Evolutionary conservation across 768 basidiomycete species (phyloP), one percentile per base, ranked within the genome.

Genomic region (Hygrophorus russula): DNA sequence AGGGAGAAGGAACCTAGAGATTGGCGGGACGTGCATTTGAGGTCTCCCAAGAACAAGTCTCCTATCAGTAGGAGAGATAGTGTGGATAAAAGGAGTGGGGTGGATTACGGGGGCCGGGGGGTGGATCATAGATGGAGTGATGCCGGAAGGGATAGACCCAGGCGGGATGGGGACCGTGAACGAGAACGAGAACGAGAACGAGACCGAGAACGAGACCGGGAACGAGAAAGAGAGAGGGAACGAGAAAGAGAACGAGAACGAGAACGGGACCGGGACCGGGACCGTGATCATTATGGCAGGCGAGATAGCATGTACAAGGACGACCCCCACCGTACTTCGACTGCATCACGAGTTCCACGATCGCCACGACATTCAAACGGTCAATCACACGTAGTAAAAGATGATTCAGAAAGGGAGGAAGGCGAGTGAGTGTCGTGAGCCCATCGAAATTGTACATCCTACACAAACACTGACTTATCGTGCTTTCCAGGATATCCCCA

Each of bases 361-460:
- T 24, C 24, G 24, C 24, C 24, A 24, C 24, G 4, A 24, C 4
- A 24, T 8, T 42, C 45, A n/a, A 54, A 53, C 4, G 54, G 52
- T 39, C 50, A 39, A 18, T 45, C 54, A 46, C 42, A 51, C 35
- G 33, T 45, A 49, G 47, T 47, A 4, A 56, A 46, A 38, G 51
- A 59, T 10, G 73, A 73, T 41, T 74, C 76, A 10, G 86, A 88
- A 51, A 82, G 63, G 58, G 86, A 91, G 66, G 91, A 93, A 71
- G 90, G 86, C 70, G 91, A 94, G 89, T 93, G 64, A 84, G 91
- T 91, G 53, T 68, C 59, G 59, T 60, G 52, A 57, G 49, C 42
- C 42, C 42, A 39, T 30, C 44, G 36, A 13, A 40, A 14, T 30
- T 29, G 11, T 10, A 31, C 17, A 31, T 35, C 8, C 17, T 37